phyloP scores from a whole-genome alignment of 495 filamentous ascomycete genomes.

The Mytilinidion resinicola region DNA sequence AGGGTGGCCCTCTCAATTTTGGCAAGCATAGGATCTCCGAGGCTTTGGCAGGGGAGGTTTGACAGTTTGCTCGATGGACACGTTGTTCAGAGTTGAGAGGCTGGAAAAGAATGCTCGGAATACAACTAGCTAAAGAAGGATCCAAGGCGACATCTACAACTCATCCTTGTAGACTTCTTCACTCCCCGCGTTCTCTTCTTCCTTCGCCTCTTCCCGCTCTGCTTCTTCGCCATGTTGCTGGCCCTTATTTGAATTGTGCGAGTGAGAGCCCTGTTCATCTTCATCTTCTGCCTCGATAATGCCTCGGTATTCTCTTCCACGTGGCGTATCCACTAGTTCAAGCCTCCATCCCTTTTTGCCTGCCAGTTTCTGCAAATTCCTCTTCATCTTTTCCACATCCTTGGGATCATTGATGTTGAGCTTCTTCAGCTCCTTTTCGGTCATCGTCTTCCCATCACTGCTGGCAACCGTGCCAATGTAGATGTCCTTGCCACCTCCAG shows the following conservation, averaged over 20 bases:
- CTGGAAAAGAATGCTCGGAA: no score
- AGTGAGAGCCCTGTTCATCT: slow-evolving; percentile 30
- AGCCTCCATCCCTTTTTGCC: slow-evolving; percentile 52
- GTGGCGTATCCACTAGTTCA: slow-evolving; percentile 53
- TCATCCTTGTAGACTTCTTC: slow-evolving; percentile 54
- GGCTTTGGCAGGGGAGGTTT: no score
- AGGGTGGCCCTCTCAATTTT: no score
- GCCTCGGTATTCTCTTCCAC: slow-evolving; percentile 42
- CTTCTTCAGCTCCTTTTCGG: slow-evolving; percentile 58
- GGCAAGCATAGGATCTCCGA: no score
- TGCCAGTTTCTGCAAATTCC: slow-evolving; percentile 48
- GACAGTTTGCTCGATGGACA: no score
- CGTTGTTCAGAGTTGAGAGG: no score
- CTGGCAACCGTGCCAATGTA: slow-evolving; percentile 41
- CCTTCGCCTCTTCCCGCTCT: slow-evolving; percentile 15
- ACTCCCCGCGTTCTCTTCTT: slow-evolving; percentile 37
- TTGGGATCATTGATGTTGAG: slow-evolving; percentile 59
- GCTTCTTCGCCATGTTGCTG: slow-evolving; percentile 31
- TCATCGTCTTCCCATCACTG: slow-evolving; percentile 43
- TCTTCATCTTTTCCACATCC: slow-evolving; percentile 56
- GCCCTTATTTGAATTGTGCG: slow-evolving; percentile 29
- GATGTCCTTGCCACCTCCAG: slow-evolving; percentile 49
- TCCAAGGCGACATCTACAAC: slow-evolving; percentile 32
- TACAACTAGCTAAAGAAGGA: no score
- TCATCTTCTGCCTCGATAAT: slow-evolving; percentile 51